These are phyloP conservation scores for Pyracantha coccinea DNA, from an alignment of 331 rosid species.

Conservation along the genomic window DNA sequence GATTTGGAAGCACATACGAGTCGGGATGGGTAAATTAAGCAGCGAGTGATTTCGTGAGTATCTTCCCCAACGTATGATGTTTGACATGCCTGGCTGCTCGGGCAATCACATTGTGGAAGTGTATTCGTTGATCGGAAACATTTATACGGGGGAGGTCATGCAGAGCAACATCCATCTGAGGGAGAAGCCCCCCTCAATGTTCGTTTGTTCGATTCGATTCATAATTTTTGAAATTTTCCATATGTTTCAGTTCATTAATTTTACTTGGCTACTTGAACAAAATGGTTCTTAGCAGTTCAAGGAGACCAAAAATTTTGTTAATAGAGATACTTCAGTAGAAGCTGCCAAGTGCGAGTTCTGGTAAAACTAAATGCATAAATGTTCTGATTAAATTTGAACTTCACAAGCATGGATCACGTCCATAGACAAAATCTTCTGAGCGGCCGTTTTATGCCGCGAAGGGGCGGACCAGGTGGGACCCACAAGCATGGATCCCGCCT, in stretches of 20 bases:
- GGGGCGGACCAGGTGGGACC: too few relatives aligned
- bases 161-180: not conserved
- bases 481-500: too few relatives aligned
- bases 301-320: not conserved
- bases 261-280: not conserved
- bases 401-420: not conserved
- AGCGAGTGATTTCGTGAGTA: not conserved
- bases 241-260: not conserved
- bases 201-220: not conserved
- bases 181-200: not conserved
- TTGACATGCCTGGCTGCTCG: not conserved
- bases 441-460: too few relatives aligned
- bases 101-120: not conserved
- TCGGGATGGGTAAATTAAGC: not conserved
- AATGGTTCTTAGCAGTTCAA: not conserved
- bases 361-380: not conserved
- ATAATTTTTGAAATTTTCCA: not conserved
- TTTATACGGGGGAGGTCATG: not conserved
- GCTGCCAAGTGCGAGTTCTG: not conserved
- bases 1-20: not conserved
- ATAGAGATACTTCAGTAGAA: not conserved
- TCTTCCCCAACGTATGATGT: not conserved
- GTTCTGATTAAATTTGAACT: not conserved
- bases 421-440: too few relatives aligned
- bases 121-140: not conserved